Evolutionary conservation across 352 stramenopile species (phyloP).

Genomic region (Achlya hypogyna): DNA sequence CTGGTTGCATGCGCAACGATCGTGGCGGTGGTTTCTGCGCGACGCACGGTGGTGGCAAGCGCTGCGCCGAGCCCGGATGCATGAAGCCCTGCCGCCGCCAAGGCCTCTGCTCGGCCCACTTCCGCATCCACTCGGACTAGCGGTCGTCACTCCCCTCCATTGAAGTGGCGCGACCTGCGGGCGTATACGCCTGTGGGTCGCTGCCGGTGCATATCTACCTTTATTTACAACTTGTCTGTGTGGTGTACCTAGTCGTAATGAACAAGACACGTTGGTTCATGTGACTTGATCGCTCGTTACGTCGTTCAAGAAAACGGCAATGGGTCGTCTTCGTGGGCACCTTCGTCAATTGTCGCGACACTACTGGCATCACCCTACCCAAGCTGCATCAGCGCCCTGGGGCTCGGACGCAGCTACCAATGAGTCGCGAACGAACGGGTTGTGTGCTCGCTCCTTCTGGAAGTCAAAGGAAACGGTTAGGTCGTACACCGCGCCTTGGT

Average conservation of each 20-base stretch:
- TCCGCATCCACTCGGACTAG: conserved; percentile 23
- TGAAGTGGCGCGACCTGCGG: neutral
- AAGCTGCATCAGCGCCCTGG: neutral
- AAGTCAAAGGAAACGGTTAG: conserved; percentile 60
- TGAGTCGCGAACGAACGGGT: conserved; percentile 34
- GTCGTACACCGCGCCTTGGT: conserved; percentile 29
- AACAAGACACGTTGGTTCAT: neutral
- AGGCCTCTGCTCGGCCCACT: conserved; percentile 75
- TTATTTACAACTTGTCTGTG: neutral
- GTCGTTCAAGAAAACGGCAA: neutral
- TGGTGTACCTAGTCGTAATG: neutral
- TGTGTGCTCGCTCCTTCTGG: conserved; percentile 41
- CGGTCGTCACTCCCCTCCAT: neutral
- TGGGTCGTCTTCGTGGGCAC: neutral
- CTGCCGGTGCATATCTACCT: conserved; percentile 2
- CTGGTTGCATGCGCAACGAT: conserved; percentile 56
- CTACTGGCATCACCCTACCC: neutral
- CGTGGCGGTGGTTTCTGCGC: conserved; percentile 75
- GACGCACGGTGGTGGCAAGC: conserved; percentile 79
- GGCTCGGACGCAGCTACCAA: neutral
- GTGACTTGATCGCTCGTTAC: neutral
- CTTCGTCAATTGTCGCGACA: conserved; percentile 6
- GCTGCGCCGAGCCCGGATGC: conserved; percentile 72
- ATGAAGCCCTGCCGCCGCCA: conserved; percentile 80
- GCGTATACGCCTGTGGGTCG: neutral